A percentile compares a stretch with the other conserved stretches of the same genome.
These are phyloP conservation scores for Gracilariopsis chorda DNA, from an alignment of 23 red algal genomes.

Conservation along the genomic window DNA sequence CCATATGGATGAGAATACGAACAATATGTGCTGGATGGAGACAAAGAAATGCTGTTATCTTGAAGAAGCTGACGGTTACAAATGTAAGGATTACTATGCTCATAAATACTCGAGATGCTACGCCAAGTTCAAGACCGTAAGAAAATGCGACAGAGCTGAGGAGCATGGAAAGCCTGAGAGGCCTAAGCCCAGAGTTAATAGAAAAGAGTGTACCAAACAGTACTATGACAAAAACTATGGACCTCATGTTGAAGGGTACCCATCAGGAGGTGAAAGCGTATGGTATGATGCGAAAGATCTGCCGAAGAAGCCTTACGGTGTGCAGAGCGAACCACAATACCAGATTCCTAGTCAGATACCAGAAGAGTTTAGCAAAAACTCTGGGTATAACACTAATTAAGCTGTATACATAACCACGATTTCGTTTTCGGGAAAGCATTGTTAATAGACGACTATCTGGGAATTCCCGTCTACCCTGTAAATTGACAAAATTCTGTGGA, in stretches of 20 bases:
- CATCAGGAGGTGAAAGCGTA: constrained; percentile 15
- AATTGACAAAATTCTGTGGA: no score
- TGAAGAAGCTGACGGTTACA: constrained; percentile 43
- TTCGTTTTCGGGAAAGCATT: no score
- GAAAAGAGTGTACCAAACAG: neutral
- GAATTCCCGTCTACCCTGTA: no score
- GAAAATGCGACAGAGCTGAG: constrained; percentile 46
- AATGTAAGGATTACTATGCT: constrained; percentile 42
- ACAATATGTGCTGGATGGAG: constrained; percentile 50
- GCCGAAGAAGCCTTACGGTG: constrained; percentile 36
- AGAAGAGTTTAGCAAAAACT: no score
- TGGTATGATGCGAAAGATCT: constrained; percentile 19
- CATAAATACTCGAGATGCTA: constrained; percentile 29
- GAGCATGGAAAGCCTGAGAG: constrained; percentile 33
- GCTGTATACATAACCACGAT: no score
- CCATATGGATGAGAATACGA: neutral
- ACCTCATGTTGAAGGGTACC: constrained; percentile 37
- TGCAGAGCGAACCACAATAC: constrained; percentile 9
- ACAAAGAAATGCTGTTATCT: constrained; percentile 40
- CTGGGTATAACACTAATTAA: no score
- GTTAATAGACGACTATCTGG: no score
- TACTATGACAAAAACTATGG: constrained; percentile 48
- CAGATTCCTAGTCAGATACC: neutral
- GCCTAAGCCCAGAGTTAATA: constrained; percentile 8
- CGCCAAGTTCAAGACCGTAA: constrained; percentile 22